Evolutionary conservation across 2,329 filamentous ascomycete genomes (phyloP), one percentile per base, ranked within the genome.

Genomic region (Sclerotinia trifoliorum): DNA sequence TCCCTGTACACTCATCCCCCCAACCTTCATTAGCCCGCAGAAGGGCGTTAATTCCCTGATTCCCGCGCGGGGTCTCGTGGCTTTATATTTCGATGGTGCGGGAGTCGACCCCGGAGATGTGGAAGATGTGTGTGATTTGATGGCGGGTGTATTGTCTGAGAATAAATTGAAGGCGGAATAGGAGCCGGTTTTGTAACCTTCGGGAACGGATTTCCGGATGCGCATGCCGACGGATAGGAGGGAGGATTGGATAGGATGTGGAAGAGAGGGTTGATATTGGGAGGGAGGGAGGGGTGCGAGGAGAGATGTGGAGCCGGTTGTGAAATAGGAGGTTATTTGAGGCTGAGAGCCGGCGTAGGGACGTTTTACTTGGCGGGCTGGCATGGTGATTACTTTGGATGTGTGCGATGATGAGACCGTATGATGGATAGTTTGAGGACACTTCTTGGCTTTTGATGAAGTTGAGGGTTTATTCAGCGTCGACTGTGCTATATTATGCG

Each of bases 161-260:
- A 84, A 87, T 29, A 88, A 79, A 58, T 83, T 80, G 75, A 86
- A 87, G 72, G 80, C 81, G 70, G 78, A 79, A 76, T 83, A 80
- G 65, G 77, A 74, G 5, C 85, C 85, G 1, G 92, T 96, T 82
- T 96, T 96, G 84, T 97, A 97, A 69, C 94, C 94, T 78, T 97
- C 94, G 0, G 93, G 90, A 10, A 98, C 91, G 15, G 91, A 91
- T 81, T 98, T 98, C 77, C 94, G 90, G 63, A 98, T 86, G 32
- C 94, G 90, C 93, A 97, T 97, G 75, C 94, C 94, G 72, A 98
- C 94, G 75, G 86, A 92, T 54, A 97, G 83, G n/a, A 98, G 88
- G 71, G 91, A 91, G 48, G 93, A 85, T 79, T 97, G 92, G 44
- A 96, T 74, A 4, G 87, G 86, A 21, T 81, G 79, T 13, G 79